These are phyloP conservation scores for Oxytropis ochrocephala DNA, from an alignment of 306 rosid species.

Conservation along the genomic window DNA sequence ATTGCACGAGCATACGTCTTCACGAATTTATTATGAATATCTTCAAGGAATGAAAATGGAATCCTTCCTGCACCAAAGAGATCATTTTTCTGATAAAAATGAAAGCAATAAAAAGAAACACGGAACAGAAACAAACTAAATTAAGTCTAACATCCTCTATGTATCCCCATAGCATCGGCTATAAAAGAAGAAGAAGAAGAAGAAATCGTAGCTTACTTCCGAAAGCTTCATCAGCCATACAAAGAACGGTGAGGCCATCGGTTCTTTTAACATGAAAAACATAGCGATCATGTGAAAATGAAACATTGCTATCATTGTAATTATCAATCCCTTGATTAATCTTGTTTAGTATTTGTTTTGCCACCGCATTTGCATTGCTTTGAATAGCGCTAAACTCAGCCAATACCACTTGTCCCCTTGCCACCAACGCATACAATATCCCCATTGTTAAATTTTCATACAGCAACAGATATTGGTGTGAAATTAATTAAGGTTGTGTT, in stretches of 20 bases:
- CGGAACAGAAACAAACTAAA: no score
- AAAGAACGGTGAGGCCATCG: slow-evolving; percentile 56
- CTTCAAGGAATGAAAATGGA: slow-evolving; percentile 88
- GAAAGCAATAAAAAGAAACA: no score
- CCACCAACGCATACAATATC: slow-evolving; percentile 49
- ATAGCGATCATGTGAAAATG: slow-evolving; percentile 50
- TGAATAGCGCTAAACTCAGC: slow-evolving; percentile 42
- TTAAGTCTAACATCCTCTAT: no score
- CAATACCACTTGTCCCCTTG: slow-evolving; percentile 44
- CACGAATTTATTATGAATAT: slow-evolving; percentile 75
- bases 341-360: slow-evolving; percentile 40
- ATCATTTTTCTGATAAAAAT: no score
- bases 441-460: slow-evolving; percentile 20
- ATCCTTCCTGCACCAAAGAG: slow-evolving; percentile 53
- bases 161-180: no score
- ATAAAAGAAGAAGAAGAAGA: neutral
- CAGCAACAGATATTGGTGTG: no score
- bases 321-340: slow-evolving; percentile 11
- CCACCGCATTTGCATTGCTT: slow-evolving; percentile 41
- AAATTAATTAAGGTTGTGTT: no score
- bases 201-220: slow-evolving; percentile 30
- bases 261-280: slow-evolving; percentile 48
- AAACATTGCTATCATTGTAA: slow-evolving; percentile 36
- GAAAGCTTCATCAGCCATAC: slow-evolving; percentile 53
- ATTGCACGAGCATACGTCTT: slow-evolving; percentile 76